Percentiles rank a stretch among this genome's conserved stretches.
phyloP scores from a whole-genome alignment of 768 basidiomycete species.

The Hericium rajendrae region DNA sequence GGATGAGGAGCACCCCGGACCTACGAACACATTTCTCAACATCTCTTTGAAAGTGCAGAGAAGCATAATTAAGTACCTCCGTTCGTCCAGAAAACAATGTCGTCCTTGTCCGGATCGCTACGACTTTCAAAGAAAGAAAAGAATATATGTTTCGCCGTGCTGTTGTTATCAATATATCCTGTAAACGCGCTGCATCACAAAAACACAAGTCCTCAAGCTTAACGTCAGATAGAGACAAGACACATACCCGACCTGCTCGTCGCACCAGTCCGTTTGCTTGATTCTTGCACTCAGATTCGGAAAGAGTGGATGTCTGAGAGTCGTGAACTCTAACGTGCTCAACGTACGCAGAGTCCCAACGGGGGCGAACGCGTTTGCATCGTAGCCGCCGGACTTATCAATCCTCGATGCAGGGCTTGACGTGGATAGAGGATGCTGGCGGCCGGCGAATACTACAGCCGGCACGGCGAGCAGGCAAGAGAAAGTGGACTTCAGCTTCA shows the following conservation, averaged over 20 bases:
- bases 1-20: slow-evolving; percentile 20
- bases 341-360: slow-evolving; percentile 4
- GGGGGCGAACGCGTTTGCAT: slow-evolving; percentile 2
- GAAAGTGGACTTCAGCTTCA: not conserved
- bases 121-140: slow-evolving; percentile 54
- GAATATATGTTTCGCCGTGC: slow-evolving; percentile 53
- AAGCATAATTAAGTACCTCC: slow-evolving; percentile 18
- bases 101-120: slow-evolving; percentile 21
- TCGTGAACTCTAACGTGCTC: slow-evolving; percentile 28
- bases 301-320: slow-evolving; percentile 33
- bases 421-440: not conserved
- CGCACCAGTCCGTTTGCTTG: slow-evolving; percentile 34
- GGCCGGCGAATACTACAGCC: not conserved
- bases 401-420: not conserved
- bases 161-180: slow-evolving; percentile 47
- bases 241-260: slow-evolving; percentile 11
- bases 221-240: not conserved
- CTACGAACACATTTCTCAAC: slow-evolving; percentile 12
- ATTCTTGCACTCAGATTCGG: slow-evolving; percentile 33
- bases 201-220: not conserved
- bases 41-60: not conserved
- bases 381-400: not conserved
- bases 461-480: not conserved
- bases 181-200: slow-evolving; percentile 41
- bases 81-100: slow-evolving; percentile 28